phyloP scores from a whole-genome alignment of 805 yeast species.

The Isabelozyma heimii region DNA sequence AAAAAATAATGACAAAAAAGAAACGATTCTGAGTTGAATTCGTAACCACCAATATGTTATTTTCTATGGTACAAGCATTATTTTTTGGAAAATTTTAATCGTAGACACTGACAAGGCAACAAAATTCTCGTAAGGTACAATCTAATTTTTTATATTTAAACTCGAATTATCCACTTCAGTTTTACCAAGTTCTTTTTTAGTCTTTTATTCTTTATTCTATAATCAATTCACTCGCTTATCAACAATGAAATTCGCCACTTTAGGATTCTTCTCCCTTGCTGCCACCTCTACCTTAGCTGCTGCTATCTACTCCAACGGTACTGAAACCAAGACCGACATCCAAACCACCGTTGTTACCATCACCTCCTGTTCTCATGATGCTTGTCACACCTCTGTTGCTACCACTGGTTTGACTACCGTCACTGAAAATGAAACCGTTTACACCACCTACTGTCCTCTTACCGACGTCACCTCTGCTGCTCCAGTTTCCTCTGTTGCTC shows the following conservation, averaged over 20 bases:
- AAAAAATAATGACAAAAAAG: not conserved
- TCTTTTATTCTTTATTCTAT: slow-evolving; percentile 13
- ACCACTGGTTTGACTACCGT: slow-evolving; percentile 39
- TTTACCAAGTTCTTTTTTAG: slow-evolving; percentile 6
- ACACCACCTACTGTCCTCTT: slow-evolving; percentile 36
- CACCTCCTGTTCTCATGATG: slow-evolving; percentile 33
- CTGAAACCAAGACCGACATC: slow-evolving; percentile 24
- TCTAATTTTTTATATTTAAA: not conserved
- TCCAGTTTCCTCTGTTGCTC: slow-evolving; percentile 8
- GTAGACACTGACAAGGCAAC: too few species aligned
- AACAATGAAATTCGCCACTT: slow-evolving; percentile 35
- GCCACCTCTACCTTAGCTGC: slow-evolving; percentile 21
- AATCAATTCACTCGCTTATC: slow-evolving; percentile 7
- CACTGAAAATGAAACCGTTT: slow-evolving; percentile 25
- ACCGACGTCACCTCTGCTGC: slow-evolving; percentile 8
- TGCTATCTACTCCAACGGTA: slow-evolving; percentile 24
- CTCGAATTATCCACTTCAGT: not conserved
- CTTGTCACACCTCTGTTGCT: slow-evolving; percentile 23
- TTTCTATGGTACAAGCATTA: not conserved
- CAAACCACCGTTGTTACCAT: slow-evolving; percentile 32
- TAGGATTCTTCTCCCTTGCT: slow-evolving; percentile 17
- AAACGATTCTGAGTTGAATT: not conserved
- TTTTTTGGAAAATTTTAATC: too few species aligned
- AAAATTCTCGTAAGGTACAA: not conserved
- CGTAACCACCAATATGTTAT: not conserved